These are phyloP conservation scores for Leccinum arenicola DNA, from an alignment of 768 basidiomycete species.

Conservation along the genomic window DNA sequence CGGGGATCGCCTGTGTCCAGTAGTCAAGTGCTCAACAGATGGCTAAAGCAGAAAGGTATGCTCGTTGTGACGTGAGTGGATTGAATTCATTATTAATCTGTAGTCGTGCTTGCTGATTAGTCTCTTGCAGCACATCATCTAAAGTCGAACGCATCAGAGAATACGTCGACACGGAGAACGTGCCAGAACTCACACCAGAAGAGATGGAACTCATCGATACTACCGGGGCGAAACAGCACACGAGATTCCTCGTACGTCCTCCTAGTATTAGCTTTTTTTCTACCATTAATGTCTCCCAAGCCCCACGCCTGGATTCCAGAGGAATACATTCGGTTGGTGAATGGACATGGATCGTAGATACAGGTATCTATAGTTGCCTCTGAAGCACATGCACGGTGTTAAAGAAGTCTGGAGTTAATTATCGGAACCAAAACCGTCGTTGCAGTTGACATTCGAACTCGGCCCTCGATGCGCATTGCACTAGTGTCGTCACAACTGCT, in stretches of 20 bases:
- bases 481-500: background rate
- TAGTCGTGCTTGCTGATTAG: background rate
- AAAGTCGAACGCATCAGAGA: constrained; percentile 33
- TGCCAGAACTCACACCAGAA: constrained; percentile 26
- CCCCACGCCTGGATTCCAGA: background rate
- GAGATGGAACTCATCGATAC: constrained; percentile 28
- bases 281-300: background rate
- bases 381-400: background rate
- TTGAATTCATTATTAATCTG: background rate
- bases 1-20: constrained; percentile 26
- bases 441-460: background rate
- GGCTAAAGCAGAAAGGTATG: constrained; percentile 28
- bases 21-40: constrained; percentile 30
- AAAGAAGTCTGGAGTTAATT: background rate
- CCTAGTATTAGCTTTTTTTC: background rate
- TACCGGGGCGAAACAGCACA: constrained; percentile 21
- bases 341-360: background rate
- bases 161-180: constrained; percentile 29
- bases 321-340: no score
- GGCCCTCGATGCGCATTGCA: background rate
- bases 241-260: constrained; percentile 27
- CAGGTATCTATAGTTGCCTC: background rate
- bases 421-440: background rate
- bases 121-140: constrained; percentile 28
- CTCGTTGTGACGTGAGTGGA: constrained; percentile 32